Conservation (phyloP, 2,329 filamentous ascomycete genomes). For the Curvularia sp. region DNA sequence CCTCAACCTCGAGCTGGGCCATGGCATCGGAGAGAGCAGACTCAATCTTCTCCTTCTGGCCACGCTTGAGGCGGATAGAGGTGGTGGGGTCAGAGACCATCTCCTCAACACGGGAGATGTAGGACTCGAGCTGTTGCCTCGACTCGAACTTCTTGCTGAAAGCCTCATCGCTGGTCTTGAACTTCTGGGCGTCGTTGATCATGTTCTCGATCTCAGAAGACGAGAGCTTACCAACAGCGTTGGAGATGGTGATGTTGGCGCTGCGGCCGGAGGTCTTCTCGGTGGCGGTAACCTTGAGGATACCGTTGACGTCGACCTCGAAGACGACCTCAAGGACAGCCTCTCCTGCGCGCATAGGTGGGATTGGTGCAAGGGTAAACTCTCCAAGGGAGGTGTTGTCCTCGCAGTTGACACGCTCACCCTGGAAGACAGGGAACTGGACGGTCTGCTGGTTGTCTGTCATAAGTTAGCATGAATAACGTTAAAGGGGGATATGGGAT, state of each 20-base stretch:
- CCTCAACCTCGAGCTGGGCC: slow-evolving; percentile 95
- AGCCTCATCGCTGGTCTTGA: slow-evolving; percentile 96
- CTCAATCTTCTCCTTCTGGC: slow-evolving; percentile 99
- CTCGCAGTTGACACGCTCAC: slow-evolving; percentile 96
- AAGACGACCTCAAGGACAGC: slow-evolving; percentile 97
- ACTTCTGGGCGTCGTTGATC: slow-evolving; percentile 96
- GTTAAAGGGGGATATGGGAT: too few species aligned
- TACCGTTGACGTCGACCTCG: slow-evolving; percentile 99
- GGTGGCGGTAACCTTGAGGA: slow-evolving; percentile 98
- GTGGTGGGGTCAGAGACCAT: slow-evolving; percentile 96
- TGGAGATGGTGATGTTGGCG: slow-evolving; percentile 99
- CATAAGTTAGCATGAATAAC: too few species aligned
- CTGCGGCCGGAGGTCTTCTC: slow-evolving; percentile 98
- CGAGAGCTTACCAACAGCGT: slow-evolving; percentile 98
- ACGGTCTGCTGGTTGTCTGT: slow-evolving; percentile 59
- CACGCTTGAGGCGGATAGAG: slow-evolving; percentile 97
- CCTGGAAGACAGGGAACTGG: slow-evolving; percentile 93
- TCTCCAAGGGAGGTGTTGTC: slow-evolving; percentile 98
- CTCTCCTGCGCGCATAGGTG: slow-evolving; percentile 88
- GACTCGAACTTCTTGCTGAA: slow-evolving; percentile 99
- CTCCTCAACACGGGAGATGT: slow-evolving; percentile 98
- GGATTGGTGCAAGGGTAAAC: slow-evolving; percentile 92
- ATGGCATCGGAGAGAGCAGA: slow-evolving; percentile 95
- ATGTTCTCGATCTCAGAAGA: slow-evolving; percentile 95
- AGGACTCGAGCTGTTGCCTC: slow-evolving; percentile 98